Base-by-base conservation (phyloP, 2,329 filamentous ascomycete genomes). In the Fusarium tupiense region DNA sequence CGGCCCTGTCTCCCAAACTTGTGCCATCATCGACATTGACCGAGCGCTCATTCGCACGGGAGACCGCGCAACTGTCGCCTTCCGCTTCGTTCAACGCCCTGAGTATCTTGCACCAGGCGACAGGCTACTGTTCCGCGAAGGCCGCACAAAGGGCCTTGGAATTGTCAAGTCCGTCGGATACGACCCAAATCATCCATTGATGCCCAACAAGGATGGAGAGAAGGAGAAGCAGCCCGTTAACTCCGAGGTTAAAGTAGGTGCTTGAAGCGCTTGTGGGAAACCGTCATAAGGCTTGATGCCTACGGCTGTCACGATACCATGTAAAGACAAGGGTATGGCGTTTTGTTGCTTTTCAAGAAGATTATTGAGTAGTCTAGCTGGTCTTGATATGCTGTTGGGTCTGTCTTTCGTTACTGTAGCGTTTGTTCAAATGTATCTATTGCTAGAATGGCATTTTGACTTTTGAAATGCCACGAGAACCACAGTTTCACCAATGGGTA, bases 1-100 rank as follows among this genome's bases (percentile, higher is more conserved):
- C 9, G 96, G 96, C 0, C 94, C 96, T 0, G 93, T 99, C 49
- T 94, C 93, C 46, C 96, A 99, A 84, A 99, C 96, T 0, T 99
- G 96, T 80, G 92, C 95, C 17, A 98, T 99, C 80, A 97, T 99
- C 79, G 96, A 98, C 80, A 96, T 99, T 75, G 96, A 99, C 81
- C 91, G 96, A n/a, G 93, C 93, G 33, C 96, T 95, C 78, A 98
- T 99, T 74, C 91, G 96, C 13, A 98, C 96, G 0, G 96, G 96
- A 16, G 96, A 98, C 81, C 89, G 96, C n/a, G 96, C 96, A 5
- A 92, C 92, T 0, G 96, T 99, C 3, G 96, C 96, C 0, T 99
- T 99, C 84, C 91, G 92, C 16, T 99, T 99, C 80, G 93, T 98
- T 8, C 96, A 98, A 82, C 87, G 96, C 29, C 96, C 96, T 5